Evolutionary conservation across 768 basidiomycete genomes (phyloP), one percentile per base, ranked within the genome.

Genomic region (Chalciporus chontae): DNA sequence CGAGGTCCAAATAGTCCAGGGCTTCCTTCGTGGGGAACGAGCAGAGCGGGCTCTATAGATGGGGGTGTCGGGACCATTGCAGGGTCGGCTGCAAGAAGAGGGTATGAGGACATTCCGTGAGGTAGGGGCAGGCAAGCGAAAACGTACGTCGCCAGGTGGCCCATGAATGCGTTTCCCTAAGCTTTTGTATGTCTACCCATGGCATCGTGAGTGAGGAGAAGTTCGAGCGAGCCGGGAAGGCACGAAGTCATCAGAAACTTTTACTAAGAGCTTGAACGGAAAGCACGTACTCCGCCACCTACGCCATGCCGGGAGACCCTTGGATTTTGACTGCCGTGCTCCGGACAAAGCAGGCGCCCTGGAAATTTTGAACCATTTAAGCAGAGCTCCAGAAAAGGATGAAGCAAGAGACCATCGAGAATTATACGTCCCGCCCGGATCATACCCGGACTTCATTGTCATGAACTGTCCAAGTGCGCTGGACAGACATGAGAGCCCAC

Each of bases 381-480:
- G 34, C 6, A 48, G 29, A 7, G 11, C 6, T 32, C 4, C 5
- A 7, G 8, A 26, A 14, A n/a, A 27, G 17, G 31, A 43, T 18
- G 18, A 6, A 48, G n/a, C 15, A 19, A 44, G 69, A 55, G 32
- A 83, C 90, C 90, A 92, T 17, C 87, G 82, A 8, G 84, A 78
- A 59, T 90, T 85, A 60, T 86, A 93, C 64, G 88, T 84, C 43
- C 90, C 90, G 48, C 87, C 89, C n/a, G 88, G 83, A 5, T 83
- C 84, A 57, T 90, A 87, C 62, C 86, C 87, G 36, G 86, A 76
- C 64, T 80, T 83, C 74, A 85, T 74, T 56, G 74, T 73, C 52
- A 92, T 66, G 23, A 93, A 71, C 49, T 75, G 79, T 23, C 85
- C 90, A 47, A 93, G 75, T 73, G 90, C 87, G 57, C 90, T 90